These are phyloP conservation scores for Aphanomyces invadans DNA, from an alignment of 352 stramenopile species.

Conservation along the genomic window DNA sequence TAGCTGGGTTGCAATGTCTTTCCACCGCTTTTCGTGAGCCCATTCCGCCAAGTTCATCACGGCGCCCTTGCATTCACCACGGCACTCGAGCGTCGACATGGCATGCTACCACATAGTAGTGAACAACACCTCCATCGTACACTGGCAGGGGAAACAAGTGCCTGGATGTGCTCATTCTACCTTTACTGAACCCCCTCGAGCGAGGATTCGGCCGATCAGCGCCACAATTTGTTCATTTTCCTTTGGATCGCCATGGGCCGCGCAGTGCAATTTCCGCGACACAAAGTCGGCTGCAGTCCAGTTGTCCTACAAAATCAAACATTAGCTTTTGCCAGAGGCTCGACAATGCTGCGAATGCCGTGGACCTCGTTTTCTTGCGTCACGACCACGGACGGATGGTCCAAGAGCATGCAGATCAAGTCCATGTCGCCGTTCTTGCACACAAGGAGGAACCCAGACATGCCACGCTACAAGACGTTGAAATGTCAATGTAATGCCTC, in stretches of 20 bases:
- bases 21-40: neutral
- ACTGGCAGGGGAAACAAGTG: neutral
- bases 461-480: neutral
- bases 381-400: slow-evolving; percentile 1
- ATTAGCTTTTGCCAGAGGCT: neutral
- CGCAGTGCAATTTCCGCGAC: slow-evolving; percentile 21
- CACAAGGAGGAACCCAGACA: slow-evolving; percentile 12
- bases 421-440: slow-evolving; percentile 19
- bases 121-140: neutral
- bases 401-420: neutral
- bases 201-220: neutral
- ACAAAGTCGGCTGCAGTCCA: slow-evolving; percentile 21
- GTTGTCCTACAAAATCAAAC: slow-evolving; percentile 4
- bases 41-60: slow-evolving; percentile 2
- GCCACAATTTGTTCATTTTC: neutral
- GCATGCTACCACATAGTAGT: neutral
- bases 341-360: too few relatives aligned
- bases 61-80: neutral
- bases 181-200: neutral
- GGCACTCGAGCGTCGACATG: neutral
- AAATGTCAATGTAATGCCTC: neutral
- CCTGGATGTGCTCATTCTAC: neutral
- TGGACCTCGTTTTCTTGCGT: slow-evolving; percentile 17
- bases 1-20: neutral
- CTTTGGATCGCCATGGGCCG: slow-evolving; percentile 1